These are phyloP conservation scores for Penicillium glabrum DNA, from an alignment of 2,329 filamentous ascomycete species.

Conservation along the genomic window DNA sequence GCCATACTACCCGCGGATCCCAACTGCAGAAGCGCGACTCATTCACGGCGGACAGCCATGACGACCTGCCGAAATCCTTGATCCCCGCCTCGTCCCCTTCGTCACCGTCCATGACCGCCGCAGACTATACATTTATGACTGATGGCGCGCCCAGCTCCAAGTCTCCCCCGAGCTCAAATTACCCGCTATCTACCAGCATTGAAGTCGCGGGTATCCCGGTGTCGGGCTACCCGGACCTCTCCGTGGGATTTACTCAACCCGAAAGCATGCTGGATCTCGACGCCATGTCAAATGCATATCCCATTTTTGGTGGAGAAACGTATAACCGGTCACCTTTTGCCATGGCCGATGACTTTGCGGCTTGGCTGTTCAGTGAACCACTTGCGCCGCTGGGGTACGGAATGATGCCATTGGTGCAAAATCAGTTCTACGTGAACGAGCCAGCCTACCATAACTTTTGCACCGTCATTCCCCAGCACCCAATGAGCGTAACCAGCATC, in stretches of 20 bases:
- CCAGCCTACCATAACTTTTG: constrained; percentile 49
- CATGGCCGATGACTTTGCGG: constrained; percentile 83
- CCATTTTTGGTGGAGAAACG: constrained; percentile 81
- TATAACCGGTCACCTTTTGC: constrained; percentile 85
- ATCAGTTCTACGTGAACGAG: constrained; percentile 53
- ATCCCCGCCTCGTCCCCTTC: constrained; percentile 16
- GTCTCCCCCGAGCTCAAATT: constrained; percentile 15
- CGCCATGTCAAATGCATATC: constrained; percentile 58
- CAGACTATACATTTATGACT: constrained; percentile 18
- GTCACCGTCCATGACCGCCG: constrained; percentile 21
- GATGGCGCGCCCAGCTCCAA: constrained; percentile 12
- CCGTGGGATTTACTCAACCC: constrained; percentile 13
- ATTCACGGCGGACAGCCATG: constrained; percentile 32
- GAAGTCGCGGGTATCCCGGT: constrained; percentile 17
- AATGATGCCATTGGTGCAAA: constrained; percentile 46
- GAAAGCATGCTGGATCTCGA: constrained; percentile 31
- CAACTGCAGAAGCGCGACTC: constrained; percentile 51
- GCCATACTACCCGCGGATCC: constrained; percentile 67
- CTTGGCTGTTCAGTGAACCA: constrained; percentile 76
- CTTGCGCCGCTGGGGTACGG: constrained; percentile 55
- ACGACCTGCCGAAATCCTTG: constrained; percentile 18
- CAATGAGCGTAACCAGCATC: constrained; percentile 86
- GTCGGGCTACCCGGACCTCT: constrained; percentile 19
- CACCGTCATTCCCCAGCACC: constrained; percentile 62
- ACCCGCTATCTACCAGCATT: constrained; percentile 20